Conservation (phyloP, 176 grass and related monocot species). For the Hordeum vulgare region MorexV3_pseudomolecules_assembly NC_058518.1:353399669-353400168, state of each 20-base stretch:
- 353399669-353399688: conserved; percentile 19
- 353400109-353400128: not conserved
- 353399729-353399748: conserved; percentile 39
- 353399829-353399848: not conserved
- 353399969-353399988: not conserved
- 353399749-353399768: not conserved
- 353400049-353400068: conserved; percentile 33
- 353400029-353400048: not conserved
- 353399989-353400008: not conserved
- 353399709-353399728: conserved; percentile 43
- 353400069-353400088: conserved; percentile 17
- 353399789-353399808: not conserved
- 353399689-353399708: conserved; percentile 66
- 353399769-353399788: not conserved
- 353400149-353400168: conserved; percentile 27
- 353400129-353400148: conserved; percentile 26
- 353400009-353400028: not conserved
- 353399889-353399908: not conserved
- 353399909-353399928: not conserved
- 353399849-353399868: not conserved
- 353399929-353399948: not conserved
- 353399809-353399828: conserved; percentile 4
- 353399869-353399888: not conserved
- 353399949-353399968: not conserved
- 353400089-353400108: conserved; percentile 26